These are phyloP conservation scores for Mortierella sp. DNA, from an alignment of 371 early-diverging fungal genomes.

Conservation along the genomic window DNA sequence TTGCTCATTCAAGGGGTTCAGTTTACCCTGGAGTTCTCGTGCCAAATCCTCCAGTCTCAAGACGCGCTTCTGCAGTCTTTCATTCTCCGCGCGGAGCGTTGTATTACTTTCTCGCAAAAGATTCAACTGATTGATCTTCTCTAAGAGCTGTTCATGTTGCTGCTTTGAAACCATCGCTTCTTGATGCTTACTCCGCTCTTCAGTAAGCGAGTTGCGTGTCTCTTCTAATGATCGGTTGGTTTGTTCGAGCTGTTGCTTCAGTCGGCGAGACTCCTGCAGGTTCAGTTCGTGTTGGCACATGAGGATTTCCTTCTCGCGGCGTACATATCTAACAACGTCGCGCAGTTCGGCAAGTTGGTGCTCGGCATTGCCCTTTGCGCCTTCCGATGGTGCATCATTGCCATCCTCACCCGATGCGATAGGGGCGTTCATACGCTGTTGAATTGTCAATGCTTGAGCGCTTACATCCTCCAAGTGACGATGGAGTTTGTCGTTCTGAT, in stretches of 20 bases:
- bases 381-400: constrained; percentile 17
- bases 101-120: constrained; percentile 80
- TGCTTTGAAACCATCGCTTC: constrained; percentile 59
- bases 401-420: constrained; percentile 9
- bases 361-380: constrained; percentile 30
- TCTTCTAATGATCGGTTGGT: constrained; percentile 74
- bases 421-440: constrained; percentile 45
- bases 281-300: constrained; percentile 73
- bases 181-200: constrained; percentile 62
- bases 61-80: constrained; percentile 53
- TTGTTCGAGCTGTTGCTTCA: constrained; percentile 68
- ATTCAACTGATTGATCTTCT: constrained; percentile 72
- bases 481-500: constrained; percentile 77
- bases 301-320: constrained; percentile 78
- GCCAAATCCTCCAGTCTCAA: constrained; percentile 49
- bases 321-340: constrained; percentile 73
- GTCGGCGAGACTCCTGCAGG: constrained; percentile 69
- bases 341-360: constrained; percentile 60
- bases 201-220: constrained; percentile 64
- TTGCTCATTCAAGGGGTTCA: constrained; percentile 65
- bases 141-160: constrained; percentile 70
- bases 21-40: constrained; percentile 38
- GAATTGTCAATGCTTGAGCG: constrained; percentile 58
- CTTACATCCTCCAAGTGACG: constrained; percentile 76
- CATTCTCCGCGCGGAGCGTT: constrained; percentile 70